These are phyloP conservation scores for Citrus reticulata DNA, from an alignment of 345 rosid genomes.

Conservation along the genomic window DNA sequence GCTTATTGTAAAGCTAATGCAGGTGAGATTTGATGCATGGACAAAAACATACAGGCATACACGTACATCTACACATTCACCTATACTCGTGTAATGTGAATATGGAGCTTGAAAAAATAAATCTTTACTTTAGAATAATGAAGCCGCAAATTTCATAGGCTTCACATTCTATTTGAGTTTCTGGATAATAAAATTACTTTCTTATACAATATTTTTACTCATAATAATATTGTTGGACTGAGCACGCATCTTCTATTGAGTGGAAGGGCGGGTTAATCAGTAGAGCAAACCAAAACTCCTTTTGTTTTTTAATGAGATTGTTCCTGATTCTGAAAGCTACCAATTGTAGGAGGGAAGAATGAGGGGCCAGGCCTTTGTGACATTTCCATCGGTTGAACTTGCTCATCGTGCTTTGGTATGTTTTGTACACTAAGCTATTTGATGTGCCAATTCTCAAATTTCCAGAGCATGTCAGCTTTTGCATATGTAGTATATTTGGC, in stretches of 20 bases:
- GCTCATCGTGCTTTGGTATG: slow-evolving; percentile 84
- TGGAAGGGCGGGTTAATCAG: background rate
- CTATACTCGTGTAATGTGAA: background rate
- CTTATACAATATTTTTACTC: background rate
- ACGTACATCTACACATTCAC: background rate
- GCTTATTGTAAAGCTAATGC: slow-evolving; percentile 81
- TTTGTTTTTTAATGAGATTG: background rate
- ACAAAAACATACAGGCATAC: background rate
- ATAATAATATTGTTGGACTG: background rate
- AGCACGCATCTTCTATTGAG: background rate
- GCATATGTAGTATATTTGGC: background rate
- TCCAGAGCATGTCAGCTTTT: background rate
- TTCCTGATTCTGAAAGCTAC: background rate
- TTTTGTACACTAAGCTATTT: slow-evolving; percentile 13
- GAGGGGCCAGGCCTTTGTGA: slow-evolving; percentile 97
- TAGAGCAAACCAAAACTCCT: background rate
- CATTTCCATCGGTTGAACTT: slow-evolving; percentile 85
- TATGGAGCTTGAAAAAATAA: background rate
- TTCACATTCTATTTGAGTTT: background rate
- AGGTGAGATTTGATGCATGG: slow-evolving; percentile 36
- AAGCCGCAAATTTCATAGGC: background rate
- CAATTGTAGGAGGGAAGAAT: slow-evolving; percentile 85
- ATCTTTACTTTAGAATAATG: background rate
- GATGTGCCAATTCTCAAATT: background rate
- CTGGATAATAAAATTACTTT: background rate